Evolutionary conservation across 179 eudicot species (phyloP).

Genomic region (Camellia oleifera): DNA sequence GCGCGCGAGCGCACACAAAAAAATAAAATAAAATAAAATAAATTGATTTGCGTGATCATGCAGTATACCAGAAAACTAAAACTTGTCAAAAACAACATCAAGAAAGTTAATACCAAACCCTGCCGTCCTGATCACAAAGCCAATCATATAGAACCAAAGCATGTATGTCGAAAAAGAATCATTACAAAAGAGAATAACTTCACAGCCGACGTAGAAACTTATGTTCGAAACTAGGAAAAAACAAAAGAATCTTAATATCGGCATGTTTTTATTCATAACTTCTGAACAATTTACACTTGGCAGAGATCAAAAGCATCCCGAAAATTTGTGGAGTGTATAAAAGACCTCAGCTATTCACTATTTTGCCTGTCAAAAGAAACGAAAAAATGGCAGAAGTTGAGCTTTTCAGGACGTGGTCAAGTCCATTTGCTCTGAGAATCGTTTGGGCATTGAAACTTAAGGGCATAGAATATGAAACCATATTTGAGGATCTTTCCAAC

Average conservation of each 20-base stretch:
- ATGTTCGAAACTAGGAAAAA: neutral
- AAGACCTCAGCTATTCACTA: neutral
- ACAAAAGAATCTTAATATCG: neutral
- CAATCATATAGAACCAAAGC: neutral
- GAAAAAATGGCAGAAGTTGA: slow-evolving; percentile 21
- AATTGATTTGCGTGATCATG: too few relatives aligned
- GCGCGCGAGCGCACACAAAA: too few relatives aligned
- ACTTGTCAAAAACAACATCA: neutral
- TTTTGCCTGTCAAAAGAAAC: neutral
- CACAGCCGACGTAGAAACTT: neutral
- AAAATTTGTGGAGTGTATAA: neutral
- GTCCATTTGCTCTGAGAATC: slow-evolving; percentile 36
- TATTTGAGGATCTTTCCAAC: slow-evolving; percentile 31
- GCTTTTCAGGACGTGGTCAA: slow-evolving; percentile 46
- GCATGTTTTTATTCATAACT: neutral
- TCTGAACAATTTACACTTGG: too few relatives aligned
- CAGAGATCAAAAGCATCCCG: too few relatives aligned
- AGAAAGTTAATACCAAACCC: neutral
- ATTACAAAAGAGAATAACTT: too few relatives aligned
- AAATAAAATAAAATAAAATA: too few relatives aligned
- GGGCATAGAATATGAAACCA: slow-evolving; percentile 39
- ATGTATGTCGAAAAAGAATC: neutral
- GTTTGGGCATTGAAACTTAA: slow-evolving; percentile 45
- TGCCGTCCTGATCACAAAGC: neutral
- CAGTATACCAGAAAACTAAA: neutral